Evolutionary conservation across 2,329 filamentous ascomycete species (phyloP), one percentile per base, ranked within the genome.

Genomic region (Sporothrix pallida): DNA sequence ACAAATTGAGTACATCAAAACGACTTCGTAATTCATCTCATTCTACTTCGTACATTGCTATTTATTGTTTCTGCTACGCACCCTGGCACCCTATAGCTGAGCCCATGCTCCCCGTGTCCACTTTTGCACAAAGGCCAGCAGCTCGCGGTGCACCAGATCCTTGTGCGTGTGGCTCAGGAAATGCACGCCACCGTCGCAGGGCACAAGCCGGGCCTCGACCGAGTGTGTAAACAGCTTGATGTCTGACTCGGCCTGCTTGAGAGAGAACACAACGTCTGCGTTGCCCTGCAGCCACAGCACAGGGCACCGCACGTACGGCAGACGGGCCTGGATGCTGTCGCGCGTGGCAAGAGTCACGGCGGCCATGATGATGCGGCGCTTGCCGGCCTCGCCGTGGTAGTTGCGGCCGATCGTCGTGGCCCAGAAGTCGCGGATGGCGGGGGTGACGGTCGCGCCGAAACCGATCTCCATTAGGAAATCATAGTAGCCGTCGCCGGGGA

Each of bases 281-380:
- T 82, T 81, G n/a, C 84, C 84, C 84, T 86, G 85, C 31, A 86
- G 78, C 85, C 85, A 87, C 71, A 84, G 81, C n/a, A 87, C 83
- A 2, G 85, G 85, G 74, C 85, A 86, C 76, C 81, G 83, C 71
- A 87, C 78, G 73, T 86, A 83, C 13, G 80, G 74, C 46, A 86
- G 72, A 4, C 85, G 80, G 10, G 80, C 75, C 7, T 84, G 76
- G 7, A 87, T 79, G 1, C 85, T 82, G 73, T 87, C 85, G 31
- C 85, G 78, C 73, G 84, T 82, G 13, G 83, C 70, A 1, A 87
- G 79, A 75, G 81, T 82, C 12, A 82, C 79, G 9, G 82, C 79
- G 1, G 84, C 83, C 79, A 84, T 83, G 56, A 83, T 78, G 58
- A 84, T 78, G 78, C 83, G 84, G 73, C 78, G 81, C 13, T 84